Evolutionary conservation across 805 yeast genomes (phyloP).

Genomic region (Spathaspora boniae): DNA sequence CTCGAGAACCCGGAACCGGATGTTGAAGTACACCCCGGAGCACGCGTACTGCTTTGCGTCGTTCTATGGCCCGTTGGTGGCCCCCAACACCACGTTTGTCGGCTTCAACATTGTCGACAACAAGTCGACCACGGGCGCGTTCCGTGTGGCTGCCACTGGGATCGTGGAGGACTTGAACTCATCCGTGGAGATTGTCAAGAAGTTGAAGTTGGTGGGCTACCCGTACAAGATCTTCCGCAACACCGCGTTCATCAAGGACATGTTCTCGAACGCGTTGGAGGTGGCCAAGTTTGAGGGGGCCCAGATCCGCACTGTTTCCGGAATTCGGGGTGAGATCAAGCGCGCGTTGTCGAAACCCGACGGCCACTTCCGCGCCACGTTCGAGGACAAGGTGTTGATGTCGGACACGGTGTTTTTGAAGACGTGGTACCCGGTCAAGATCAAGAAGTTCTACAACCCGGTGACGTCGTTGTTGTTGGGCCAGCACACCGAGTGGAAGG

Average conservation of each 20-base stretch:
- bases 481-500: slow-evolving; percentile 87
- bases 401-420: slow-evolving; percentile 86
- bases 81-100: slow-evolving; percentile 97
- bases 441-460: slow-evolving; percentile 90
- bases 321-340: slow-evolving; percentile 96
- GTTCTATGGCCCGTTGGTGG: slow-evolving; percentile 94
- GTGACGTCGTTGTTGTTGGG: slow-evolving; percentile 81
- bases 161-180: slow-evolving; percentile 91
- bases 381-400: slow-evolving; percentile 90
- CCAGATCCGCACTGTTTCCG: slow-evolving; percentile 91
- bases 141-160: slow-evolving; percentile 96
- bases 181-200: slow-evolving; percentile 88
- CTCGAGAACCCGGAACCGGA: slow-evolving; percentile 95
- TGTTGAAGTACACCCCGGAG: slow-evolving; percentile 97
- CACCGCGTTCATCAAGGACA: slow-evolving; percentile 95
- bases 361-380: slow-evolving; percentile 93
- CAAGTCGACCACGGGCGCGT: slow-evolving; percentile 80
- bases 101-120: slow-evolving; percentile 88
- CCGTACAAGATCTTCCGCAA: slow-evolving; percentile 92
- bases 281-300: slow-evolving; percentile 99
- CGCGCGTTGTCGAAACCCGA: slow-evolving; percentile 92
- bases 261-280: slow-evolving; percentile 90
- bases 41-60: slow-evolving; percentile 96
- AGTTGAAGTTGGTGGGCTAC: slow-evolving; percentile 89
- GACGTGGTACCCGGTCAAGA: slow-evolving; percentile 95